These are phyloP conservation scores for Cymbopogon citratus DNA, from an alignment of 176 grass and related monocot genomes.

Conservation along the genomic window DNA sequence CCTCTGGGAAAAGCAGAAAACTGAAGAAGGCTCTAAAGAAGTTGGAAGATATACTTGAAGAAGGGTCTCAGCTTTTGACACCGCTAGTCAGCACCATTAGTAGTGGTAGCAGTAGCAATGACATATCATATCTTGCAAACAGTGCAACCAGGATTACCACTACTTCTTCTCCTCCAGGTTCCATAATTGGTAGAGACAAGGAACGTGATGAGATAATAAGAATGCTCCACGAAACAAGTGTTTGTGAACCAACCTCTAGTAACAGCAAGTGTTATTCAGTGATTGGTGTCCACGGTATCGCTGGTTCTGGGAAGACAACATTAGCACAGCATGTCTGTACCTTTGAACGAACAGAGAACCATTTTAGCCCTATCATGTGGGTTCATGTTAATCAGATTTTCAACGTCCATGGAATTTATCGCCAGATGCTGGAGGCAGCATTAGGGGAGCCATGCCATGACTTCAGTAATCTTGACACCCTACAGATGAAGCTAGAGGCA, in stretches of 20 bases:
- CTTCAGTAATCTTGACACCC: neutral
- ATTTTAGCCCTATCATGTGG: conserved; percentile 22
- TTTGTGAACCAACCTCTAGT: neutral
- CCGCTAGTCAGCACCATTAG: neutral
- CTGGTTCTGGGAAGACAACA: conserved; percentile 40
- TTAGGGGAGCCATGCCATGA: neutral
- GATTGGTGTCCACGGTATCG: conserved; percentile 30
- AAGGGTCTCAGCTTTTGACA: neutral
- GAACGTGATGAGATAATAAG: neutral
- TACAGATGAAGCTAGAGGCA: neutral
- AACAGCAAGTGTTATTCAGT: conserved; percentile 8
- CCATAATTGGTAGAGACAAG: conserved; percentile 17
- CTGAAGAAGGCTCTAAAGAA: neutral
- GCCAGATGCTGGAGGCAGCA: conserved; percentile 12
- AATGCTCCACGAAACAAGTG: neutral
- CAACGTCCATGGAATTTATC: neutral
- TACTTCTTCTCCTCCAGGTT: neutral
- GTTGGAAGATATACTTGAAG: neutral
- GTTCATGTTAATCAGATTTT: conserved; percentile 14
- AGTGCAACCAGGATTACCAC: neutral
- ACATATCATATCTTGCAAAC: neutral
- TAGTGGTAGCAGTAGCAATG: neutral
- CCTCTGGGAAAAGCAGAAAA: neutral
- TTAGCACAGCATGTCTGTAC: conserved; percentile 30
- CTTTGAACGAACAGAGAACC: neutral